Evolutionary conservation across 2,329 filamentous ascomycete species (phyloP), one percentile per base, ranked within the genome.

Genomic region (Stagonosporopsis rhizophila): DNA sequence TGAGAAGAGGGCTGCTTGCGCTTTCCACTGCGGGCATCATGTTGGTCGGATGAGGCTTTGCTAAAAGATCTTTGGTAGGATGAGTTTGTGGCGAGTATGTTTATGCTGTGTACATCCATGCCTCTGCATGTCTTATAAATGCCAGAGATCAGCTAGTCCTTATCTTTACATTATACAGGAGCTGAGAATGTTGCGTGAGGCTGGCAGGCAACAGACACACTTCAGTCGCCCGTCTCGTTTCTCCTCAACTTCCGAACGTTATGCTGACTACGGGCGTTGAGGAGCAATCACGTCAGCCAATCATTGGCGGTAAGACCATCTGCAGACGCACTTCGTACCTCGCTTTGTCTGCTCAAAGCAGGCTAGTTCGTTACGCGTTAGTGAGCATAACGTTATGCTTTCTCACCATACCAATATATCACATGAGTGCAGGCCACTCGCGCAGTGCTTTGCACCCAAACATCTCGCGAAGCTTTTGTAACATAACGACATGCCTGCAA

Each of bases 301-400:
- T 55, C 25, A 17, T 27, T 27, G 40, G 12, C 41, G 27, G 40
- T 37, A 5, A 19, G 34, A 20, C 27, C 35, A 56, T 11, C 27
- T 41, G 39, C 32, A 47, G 39, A 47, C 48, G 28, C 20, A 40
- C 9, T 44, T 27, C 56, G 51, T 59, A 35, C 9, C 25, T 48
- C 42, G 45, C 25, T 45, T 52, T 41, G 35, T 19, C 27, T 14
- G 19, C 15, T 25, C 51, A 28, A 25, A 56, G 14, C 4, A 6
- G 28, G 41, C 27, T 56, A 56, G 52, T 35, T 22, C 17, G 3
- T 7, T 35, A 2, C 35, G 14, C 17, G 6, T 7, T 30, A 2
- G 25, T 35, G 42, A 64, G 20, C 65, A 69, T 69, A 69, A 69
- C 67, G 67, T 70, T 68, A 69, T 66, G 64, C 23, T 59, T n/a